Base-by-base conservation (phyloP, 2,329 filamentous ascomycete genomes). In the Cladobotryum mycophilum region DNA sequence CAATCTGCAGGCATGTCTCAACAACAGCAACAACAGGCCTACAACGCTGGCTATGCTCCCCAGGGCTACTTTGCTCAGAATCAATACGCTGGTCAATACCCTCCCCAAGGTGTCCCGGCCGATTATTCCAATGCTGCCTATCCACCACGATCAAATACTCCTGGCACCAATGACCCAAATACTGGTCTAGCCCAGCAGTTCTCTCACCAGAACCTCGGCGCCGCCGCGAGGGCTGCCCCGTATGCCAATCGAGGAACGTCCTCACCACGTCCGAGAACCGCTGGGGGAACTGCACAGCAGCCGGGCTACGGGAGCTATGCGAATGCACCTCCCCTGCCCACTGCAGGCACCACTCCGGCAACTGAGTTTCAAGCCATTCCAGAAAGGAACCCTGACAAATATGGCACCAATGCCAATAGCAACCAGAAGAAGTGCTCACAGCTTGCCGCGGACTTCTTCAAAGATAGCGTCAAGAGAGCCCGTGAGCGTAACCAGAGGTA, bases 401-500 rank as follows among this genome's bases (percentile, higher is more conserved):
- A 83, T 59, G 81, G 81, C 34, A 65, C 75, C 49, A 78, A 80
- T 58, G 76, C 81, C 57, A 82, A 84, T 62, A 84, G 82, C 66
- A 86, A 86, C 65, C 81, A 85, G 70, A 85, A 84, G 71, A 84
- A 83, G 64, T 85, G 82, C 66, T 80, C 79, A 13, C 80, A 84
- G 63, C 67, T 85, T 64, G 87, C 95, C 37, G 83, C 86, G 51
- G 90, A 93, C 61, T 97, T 97, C 76, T 99, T 97, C 82, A 95
- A 95, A 72, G 92, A 99, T 71, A 97, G 92, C 67, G 95, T 99
- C 50, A 92, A 96, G 76, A 84, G 93, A 61, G 93, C 93, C 47
- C 82, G 92, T 60, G 93, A 97, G 72, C 85, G 93, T 53, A 99
- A 99, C 69, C 85, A 95, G 70, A 87, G 91, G 91, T 95, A 73